Evolutionary conservation across 2,329 filamentous ascomycete genomes (phyloP), one percentile per base, ranked within the genome.

Genomic region (Sordariomycetes sp.): DNA sequence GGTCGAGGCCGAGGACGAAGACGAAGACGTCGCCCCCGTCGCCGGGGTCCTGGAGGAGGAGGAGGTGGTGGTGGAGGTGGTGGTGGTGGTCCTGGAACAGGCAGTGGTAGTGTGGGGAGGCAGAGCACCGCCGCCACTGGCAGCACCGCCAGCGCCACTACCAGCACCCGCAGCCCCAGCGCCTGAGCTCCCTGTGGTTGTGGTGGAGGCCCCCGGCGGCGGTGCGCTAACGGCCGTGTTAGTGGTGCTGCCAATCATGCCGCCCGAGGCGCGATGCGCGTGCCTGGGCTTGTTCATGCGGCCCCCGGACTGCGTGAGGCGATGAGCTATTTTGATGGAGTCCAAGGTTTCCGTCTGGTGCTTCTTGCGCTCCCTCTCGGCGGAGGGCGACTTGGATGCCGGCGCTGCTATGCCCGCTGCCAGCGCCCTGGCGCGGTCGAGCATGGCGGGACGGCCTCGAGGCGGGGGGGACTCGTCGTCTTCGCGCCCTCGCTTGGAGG

Each of bases 211-310:
- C 14, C 18, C 28, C 17, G 18, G 17, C 18, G 28, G 12, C 15
- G 28, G 14, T 9, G 28, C n/a, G 28, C 9, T 29, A 8, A 8
- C 15, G 26, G 26, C 26, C 15, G 10, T 10, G 26, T 8, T 29
- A 14, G 10, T 29, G 26, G 8, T 16, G 15, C 8, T 9, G 26
- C 9, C 14, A 15, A 14, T 16, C 9, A 14, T 29, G 39, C 39
- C 23, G 33, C 35, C 12, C 33, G 35, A 31, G 36, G 34, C 43
- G 43, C 11, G 39, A 12, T 33, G 36, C 5, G 41, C 41, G 30
- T 50, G 48, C 14, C 44, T 39, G 20, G 39, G 29, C 37, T 52
- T 52, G 31, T 41, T 45, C 36, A 52, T 42, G 39, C 49, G 46
- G 18, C 49, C 48, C 6, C 40, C 38, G n/a, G n/a, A n/a, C 28